These are phyloP conservation scores for Populus ilicifolia DNA, from an alignment of 345 rosid genomes.

Conservation along the genomic window DNA sequence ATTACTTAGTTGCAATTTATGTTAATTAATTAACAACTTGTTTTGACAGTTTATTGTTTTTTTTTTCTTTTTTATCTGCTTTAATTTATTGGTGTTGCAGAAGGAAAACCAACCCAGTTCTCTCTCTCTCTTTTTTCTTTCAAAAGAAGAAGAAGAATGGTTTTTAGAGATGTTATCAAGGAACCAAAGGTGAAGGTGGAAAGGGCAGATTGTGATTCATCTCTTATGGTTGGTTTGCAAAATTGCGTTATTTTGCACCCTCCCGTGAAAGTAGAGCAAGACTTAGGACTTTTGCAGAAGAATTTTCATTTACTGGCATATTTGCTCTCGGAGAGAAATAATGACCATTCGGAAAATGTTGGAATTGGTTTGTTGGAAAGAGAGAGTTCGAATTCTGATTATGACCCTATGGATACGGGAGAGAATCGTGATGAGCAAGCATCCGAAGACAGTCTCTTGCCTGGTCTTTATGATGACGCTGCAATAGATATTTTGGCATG, in stretches of 20 bases:
- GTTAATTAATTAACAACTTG: not conserved
- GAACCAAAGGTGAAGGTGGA: constrained; percentile 16
- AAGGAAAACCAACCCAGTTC: not conserved
- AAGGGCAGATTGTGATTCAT: constrained; percentile 14
- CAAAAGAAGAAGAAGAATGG: constrained; percentile 15
- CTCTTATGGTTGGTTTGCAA: constrained; percentile 11
- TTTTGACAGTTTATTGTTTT: not conserved
- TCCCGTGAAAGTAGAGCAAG: not conserved
- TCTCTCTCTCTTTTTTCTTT: not conserved
- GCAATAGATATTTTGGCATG: constrained; percentile 64
- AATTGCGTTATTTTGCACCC: constrained; percentile 3
- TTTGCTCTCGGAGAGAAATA: constrained; percentile 21
- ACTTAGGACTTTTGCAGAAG: constrained; percentile 5
- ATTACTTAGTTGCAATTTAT: not conserved
- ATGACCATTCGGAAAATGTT: constrained; percentile 1
- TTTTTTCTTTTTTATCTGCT: not conserved
- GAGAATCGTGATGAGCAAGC: constrained; percentile 20
- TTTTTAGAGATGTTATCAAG: constrained; percentile 33
- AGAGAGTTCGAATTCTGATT: constrained; percentile 17
- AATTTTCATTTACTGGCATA: constrained; percentile 16
- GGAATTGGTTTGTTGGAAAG: constrained; percentile 16
- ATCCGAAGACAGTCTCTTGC: constrained; percentile 42
- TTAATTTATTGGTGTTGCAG: not conserved
- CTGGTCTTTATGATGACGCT: constrained; percentile 75
- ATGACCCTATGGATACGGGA: constrained; percentile 15